Conservation (phyloP, 2,329 filamentous ascomycete genomes). For the Mycosphaerella arachidis region DNA sequence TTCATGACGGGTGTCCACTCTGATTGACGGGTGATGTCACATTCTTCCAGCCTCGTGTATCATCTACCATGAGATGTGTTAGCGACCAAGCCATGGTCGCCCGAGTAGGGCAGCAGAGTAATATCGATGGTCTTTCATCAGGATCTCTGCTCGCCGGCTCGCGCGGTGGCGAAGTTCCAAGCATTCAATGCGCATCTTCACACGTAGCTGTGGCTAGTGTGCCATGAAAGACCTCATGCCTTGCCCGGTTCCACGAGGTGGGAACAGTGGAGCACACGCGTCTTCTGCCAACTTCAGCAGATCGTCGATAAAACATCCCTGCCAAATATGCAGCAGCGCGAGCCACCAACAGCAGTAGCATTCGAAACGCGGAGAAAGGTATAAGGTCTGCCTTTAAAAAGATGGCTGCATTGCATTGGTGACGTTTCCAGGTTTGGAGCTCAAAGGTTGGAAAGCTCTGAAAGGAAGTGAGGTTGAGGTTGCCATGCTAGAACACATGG, state of each 20-base stretch:
- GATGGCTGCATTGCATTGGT: neutral
- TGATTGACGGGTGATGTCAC: conserved; percentile 4
- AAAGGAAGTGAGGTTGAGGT: neutral
- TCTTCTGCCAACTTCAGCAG: neutral
- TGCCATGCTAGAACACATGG: neutral
- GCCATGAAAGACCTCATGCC: neutral
- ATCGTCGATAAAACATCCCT: neutral
- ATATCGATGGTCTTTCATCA: neutral
- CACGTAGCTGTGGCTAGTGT: neutral
- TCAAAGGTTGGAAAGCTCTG: neutral
- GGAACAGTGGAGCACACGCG: neutral
- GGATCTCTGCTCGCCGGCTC: neutral
- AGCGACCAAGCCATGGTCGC: neutral
- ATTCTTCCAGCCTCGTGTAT: neutral
- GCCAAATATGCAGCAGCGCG: neutral
- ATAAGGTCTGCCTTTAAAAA: neutral
- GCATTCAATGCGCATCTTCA: neutral
- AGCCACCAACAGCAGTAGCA: neutral
- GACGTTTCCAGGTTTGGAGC: neutral
- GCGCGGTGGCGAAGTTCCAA: neutral
- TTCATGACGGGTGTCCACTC: conserved; percentile 9
- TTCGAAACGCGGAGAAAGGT: conserved; percentile 1
- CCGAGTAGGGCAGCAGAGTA: neutral
- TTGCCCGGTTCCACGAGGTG: neutral
- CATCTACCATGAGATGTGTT: neutral